Percentiles rank a stretch among this genome's conserved stretches.
Evolutionary conservation across 768 basidiomycete genomes (phyloP).

Genomic region (Artomyces pyxidatus): DNA sequence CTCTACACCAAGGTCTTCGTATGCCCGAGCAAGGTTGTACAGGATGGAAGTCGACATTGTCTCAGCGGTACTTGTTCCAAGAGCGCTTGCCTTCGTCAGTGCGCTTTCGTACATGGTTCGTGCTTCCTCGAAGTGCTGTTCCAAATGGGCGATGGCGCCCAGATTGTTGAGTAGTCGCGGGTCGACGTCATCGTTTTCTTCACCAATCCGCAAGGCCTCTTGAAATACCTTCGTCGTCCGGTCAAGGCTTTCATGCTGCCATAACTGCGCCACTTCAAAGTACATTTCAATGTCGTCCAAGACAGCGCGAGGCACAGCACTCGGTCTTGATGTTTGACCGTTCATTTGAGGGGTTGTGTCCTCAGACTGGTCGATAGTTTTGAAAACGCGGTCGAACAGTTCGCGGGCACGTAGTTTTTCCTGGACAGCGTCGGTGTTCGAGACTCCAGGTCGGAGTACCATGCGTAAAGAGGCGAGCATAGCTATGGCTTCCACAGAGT

Average conservation of each 20-base stretch:
- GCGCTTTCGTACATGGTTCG: conserved; percentile 65
- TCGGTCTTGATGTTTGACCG: conserved; percentile 10
- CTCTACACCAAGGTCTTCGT: conserved; percentile 76
- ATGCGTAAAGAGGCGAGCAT: conserved; percentile 89
- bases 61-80: conserved; percentile 46
- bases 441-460: conserved; percentile 71
- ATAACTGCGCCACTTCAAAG: conserved; percentile 82
- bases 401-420: conserved; percentile 73
- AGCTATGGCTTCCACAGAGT: conserved; percentile 76
- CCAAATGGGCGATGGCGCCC: conserved; percentile 65
- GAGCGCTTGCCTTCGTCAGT: conserved; percentile 44
- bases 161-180: conserved; percentile 77
- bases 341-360: conserved; percentile 32
- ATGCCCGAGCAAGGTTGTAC: conserved; percentile 88
- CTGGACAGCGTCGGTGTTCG: conserved; percentile 59
- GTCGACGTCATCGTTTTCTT: conserved; percentile 38
- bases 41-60: conserved; percentile 73
- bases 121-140: conserved; percentile 50
- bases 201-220: conserved; percentile 62
- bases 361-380: conserved; percentile 54
- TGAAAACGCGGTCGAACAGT: conserved; percentile 68
- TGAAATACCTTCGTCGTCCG: conserved; percentile 65
- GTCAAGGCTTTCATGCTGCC: conserved; percentile 76
- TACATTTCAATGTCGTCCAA: conserved; percentile 82
- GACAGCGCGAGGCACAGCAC: conserved; percentile 24